Evolutionary conservation across 345 rosid species (phyloP).

Genomic region (Salix dunnii): DNA sequence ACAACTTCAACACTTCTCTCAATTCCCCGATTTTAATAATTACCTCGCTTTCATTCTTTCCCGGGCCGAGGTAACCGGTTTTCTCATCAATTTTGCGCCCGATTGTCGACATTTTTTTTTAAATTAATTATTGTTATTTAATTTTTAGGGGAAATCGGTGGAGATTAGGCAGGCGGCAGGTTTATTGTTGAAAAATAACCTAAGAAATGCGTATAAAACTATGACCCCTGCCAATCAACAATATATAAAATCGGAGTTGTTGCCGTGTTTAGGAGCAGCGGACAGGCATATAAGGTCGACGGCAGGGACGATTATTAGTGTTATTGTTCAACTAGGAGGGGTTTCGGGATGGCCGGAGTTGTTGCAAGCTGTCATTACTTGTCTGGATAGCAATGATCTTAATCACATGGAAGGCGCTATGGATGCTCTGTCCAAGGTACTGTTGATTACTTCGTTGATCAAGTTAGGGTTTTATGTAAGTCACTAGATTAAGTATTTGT

Average conservation of each 20-base stretch:
- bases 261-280: slow-evolving; percentile 86
- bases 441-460: neutral
- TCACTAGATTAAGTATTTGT: neutral
- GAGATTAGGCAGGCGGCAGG: slow-evolving; percentile 99
- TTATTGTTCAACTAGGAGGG: slow-evolving; percentile 64
- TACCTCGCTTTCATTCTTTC: slow-evolving; percentile 87
- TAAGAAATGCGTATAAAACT: slow-evolving; percentile 60
- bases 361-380: slow-evolving; percentile 70
- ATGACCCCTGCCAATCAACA: slow-evolving; percentile 61
- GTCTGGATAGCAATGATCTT: slow-evolving; percentile 79
- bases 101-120: neutral
- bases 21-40: slow-evolving; percentile 94
- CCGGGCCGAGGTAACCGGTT: slow-evolving; percentile 62
- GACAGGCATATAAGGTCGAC: slow-evolving; percentile 88
- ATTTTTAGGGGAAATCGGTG: slow-evolving; percentile 64
- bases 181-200: slow-evolving; percentile 81
- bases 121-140: neutral
- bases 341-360: slow-evolving; percentile 85
- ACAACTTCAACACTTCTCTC: slow-evolving; percentile 86
- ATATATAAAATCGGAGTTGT: slow-evolving; percentile 68
- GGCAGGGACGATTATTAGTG: slow-evolving; percentile 82
- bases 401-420: slow-evolving; percentile 98
- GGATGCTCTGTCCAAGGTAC: slow-evolving; percentile 96
- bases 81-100: neutral
- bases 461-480: neutral